These are phyloP conservation scores for Nitzschia inconspicua DNA, from an alignment of 108 stramenopile species.

Conservation along the genomic window DNA sequence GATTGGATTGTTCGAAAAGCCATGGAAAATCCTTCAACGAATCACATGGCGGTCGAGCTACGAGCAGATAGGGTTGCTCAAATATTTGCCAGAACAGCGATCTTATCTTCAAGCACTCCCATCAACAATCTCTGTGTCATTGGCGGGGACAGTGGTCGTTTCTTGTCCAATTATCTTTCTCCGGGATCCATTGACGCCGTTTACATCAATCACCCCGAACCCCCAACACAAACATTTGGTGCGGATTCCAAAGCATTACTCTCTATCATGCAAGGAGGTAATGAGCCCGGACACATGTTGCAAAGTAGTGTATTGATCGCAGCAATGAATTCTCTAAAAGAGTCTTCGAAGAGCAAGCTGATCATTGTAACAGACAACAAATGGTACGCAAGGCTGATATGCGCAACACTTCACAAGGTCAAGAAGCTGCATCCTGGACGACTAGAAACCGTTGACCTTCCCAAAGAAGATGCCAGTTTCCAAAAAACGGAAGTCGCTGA, in stretches of 20 bases:
- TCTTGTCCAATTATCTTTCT: constrained; percentile 48
- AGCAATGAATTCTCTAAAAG: constrained; percentile 49
- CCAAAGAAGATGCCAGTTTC: background rate
- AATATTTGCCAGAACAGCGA: constrained; percentile 41
- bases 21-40: constrained; percentile 39
- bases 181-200: constrained; percentile 44
- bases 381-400: constrained; percentile 68
- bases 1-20: constrained; percentile 82
- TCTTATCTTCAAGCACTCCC: constrained; percentile 14
- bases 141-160: constrained; percentile 68
- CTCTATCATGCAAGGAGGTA: constrained; percentile 36
- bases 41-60: constrained; percentile 74
- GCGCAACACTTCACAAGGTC: constrained; percentile 50
- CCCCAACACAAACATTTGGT: constrained; percentile 82
- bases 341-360: constrained; percentile 31
- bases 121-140: constrained; percentile 70
- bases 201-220: constrained; percentile 86
- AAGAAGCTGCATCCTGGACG: constrained; percentile 17
- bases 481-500: constrained; percentile 6
- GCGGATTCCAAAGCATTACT: constrained; percentile 27
- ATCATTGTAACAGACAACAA: constrained; percentile 82
- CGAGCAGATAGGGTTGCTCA: constrained; percentile 78
- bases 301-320: constrained; percentile 40
- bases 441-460: constrained; percentile 9
- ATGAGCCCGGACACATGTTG: constrained; percentile 85